Evolutionary conservation across 2,329 filamentous ascomycete genomes (phyloP), one percentile per base, ranked within the genome.

Genomic region (Endoconidiophora laricicola): DNA sequence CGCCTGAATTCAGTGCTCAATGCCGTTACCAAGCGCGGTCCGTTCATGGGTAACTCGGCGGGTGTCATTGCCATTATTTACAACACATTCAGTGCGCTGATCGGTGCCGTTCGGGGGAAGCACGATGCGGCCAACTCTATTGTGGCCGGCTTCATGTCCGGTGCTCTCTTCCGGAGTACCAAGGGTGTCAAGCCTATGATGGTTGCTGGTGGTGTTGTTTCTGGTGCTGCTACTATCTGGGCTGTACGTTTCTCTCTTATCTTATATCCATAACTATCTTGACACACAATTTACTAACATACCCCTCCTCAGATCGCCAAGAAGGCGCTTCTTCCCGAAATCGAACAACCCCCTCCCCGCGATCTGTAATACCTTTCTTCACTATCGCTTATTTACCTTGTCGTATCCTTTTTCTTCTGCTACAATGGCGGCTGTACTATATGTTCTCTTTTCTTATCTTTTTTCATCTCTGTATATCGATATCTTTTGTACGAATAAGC

Each of bases 141-240:
- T 49, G 66, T 76, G 18, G 90, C 91, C 4, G 91, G 93, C 56
- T 83, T 74, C 1, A 64, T 98, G 58, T 94, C 87, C 61, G 91
- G 91, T 52, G 88, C 90, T 74, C 64, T 98, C 23, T 98, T 98
- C 70, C 96, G 95, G 74, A 94, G 88, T 65, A 96, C 93, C 45
- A 77, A 85, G 60, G 91, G 91, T 4, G 56, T 91, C 54, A 77
- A 84, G 65, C 88, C 87, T 33, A 96, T 96, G 88, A 73, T 91
- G 70, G 91, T 96, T 60, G 94, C 88, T 36, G 85, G 87, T 55
- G 86, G 81, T 58, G 81, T 98, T 57, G 88, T 96, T 53, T 91
- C 82, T 48, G 78, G 79, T 40, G 74, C 91, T 55, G 93, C 91
- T 50, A 87, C 84, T 56, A 75, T 70, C 54, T 98, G 93, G 91